Percentiles rank a stretch among this genome's conserved stretches.
Evolutionary conservation across 78 protist species (phyloP).

Genomic region (Dictyostelium purpureum): DNA sequence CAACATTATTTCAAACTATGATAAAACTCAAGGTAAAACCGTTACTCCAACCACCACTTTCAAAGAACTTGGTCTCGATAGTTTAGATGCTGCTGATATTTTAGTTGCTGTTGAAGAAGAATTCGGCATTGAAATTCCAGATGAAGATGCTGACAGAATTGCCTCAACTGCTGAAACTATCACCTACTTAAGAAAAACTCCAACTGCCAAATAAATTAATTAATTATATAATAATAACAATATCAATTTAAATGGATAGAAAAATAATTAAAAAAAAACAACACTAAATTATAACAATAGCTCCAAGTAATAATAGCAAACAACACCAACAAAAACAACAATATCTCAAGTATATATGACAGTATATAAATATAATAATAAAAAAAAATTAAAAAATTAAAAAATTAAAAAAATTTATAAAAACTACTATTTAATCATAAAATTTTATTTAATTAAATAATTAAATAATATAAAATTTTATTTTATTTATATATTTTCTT

Average conservation of each 20-base stretch:
- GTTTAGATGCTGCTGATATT: slow-evolving; percentile 87
- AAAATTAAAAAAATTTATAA: no score
- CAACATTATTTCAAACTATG: slow-evolving; percentile 87
- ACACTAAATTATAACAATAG: no score
- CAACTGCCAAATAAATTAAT: slow-evolving; percentile 89
- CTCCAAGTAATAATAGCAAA: no score
- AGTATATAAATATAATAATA: neutral
- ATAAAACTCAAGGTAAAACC: slow-evolving; percentile 85
- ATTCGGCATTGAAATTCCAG: slow-evolving; percentile 93
- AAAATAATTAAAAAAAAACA: neutral
- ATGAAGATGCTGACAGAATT: slow-evolving; percentile 91
- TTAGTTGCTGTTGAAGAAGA: slow-evolving; percentile 96
- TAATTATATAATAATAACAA: slow-evolving; percentile 80
- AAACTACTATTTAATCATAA: no score
- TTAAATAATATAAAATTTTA: no score
- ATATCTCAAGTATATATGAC: neutral
- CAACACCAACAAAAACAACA: neutral
- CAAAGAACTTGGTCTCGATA: slow-evolving; percentile 95
- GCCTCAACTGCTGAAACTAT: slow-evolving; percentile 82
- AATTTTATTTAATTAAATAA: no score
- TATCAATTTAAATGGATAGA: slow-evolving; percentile 35
- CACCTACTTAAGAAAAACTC: slow-evolving; percentile 80
- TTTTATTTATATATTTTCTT: no score
- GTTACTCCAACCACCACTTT: slow-evolving; percentile 89
- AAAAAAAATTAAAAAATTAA: neutral